phyloP scores from a whole-genome alignment of 441 rosid genomes.

The Croton setiger region DNA sequence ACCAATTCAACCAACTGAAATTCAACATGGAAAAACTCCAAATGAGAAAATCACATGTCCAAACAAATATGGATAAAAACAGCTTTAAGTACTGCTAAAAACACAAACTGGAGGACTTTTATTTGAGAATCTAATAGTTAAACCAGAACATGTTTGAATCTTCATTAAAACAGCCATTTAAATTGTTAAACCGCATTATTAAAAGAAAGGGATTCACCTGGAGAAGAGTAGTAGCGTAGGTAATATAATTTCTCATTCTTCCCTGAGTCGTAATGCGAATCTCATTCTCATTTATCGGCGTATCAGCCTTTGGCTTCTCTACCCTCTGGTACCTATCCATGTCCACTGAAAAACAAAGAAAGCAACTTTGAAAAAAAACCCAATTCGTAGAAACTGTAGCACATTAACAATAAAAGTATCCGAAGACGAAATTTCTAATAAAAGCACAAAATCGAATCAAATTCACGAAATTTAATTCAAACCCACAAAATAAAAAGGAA shows the following conservation, averaged over 20 bases:
- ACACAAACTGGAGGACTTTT: background rate
- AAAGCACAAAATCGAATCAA: background rate
- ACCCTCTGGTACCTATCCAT: conserved; percentile 75
- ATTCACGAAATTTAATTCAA: background rate
- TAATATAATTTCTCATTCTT: conserved; percentile 64
- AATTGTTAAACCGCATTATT: background rate
- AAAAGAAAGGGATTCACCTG: conserved; percentile 32
- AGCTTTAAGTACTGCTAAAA: too few species aligned
- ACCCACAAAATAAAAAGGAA: background rate
- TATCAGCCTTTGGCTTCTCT: conserved; percentile 51
- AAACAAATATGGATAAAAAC: too few species aligned
- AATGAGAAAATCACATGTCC: too few species aligned
- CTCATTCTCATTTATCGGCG: conserved; percentile 63
- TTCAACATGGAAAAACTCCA: too few species aligned
- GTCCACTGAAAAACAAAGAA: background rate
- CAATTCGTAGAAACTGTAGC: background rate
- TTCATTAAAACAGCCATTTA: background rate
- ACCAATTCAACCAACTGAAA: background rate
- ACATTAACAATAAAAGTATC: background rate
- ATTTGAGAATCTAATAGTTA: background rate
- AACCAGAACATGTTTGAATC: background rate
- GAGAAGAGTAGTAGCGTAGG: conserved; percentile 64
- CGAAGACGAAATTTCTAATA: background rate
- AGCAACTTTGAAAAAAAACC: background rate
- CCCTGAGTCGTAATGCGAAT: conserved; percentile 67